These are phyloP conservation scores for Colletotrichum filicis DNA, from an alignment of 2,329 filamentous ascomycete species.

Conservation along the genomic window DNA sequence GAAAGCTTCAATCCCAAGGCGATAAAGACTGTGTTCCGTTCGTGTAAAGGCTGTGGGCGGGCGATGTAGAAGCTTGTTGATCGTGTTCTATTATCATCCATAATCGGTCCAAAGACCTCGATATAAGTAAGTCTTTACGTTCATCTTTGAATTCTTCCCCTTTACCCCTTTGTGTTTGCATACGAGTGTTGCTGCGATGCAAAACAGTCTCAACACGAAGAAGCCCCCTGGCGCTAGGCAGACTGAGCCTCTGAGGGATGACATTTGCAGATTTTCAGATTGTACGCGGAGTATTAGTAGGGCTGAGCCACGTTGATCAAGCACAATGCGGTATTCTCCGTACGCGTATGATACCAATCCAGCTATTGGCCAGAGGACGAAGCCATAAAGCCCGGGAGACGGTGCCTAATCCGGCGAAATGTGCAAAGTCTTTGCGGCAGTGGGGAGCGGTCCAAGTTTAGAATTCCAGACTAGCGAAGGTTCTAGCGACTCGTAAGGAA, in stretches of 20 bases:
- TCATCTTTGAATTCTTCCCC: background rate
- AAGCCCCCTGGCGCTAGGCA: background rate
- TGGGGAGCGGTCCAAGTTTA: background rate
- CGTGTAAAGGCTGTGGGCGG: background rate
- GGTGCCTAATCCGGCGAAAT: background rate
- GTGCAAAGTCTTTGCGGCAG: background rate
- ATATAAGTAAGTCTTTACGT: background rate
- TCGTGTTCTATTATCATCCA: background rate
- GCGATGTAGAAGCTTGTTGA: background rate
- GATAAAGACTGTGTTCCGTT: background rate
- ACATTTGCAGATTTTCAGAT: slow-evolving; percentile 22
- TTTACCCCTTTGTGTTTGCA: slow-evolving; percentile 11
- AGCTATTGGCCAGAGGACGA: background rate
- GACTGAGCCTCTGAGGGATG: background rate
- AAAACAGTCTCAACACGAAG: background rate
- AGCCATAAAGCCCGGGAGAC: background rate
- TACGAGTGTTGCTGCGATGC: background rate
- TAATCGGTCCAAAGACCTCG: background rate
- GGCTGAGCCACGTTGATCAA: slow-evolving; percentile 19
- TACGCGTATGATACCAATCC: slow-evolving; percentile 12
- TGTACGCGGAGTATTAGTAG: slow-evolving; percentile 27
- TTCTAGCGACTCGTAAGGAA: no score
- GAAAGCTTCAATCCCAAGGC: background rate
- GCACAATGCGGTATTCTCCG: background rate
- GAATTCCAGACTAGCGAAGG: no score